Conservation (phyloP, 495 filamentous ascomycete genomes). For the Lindgomyces ingoldianus region DNA sequence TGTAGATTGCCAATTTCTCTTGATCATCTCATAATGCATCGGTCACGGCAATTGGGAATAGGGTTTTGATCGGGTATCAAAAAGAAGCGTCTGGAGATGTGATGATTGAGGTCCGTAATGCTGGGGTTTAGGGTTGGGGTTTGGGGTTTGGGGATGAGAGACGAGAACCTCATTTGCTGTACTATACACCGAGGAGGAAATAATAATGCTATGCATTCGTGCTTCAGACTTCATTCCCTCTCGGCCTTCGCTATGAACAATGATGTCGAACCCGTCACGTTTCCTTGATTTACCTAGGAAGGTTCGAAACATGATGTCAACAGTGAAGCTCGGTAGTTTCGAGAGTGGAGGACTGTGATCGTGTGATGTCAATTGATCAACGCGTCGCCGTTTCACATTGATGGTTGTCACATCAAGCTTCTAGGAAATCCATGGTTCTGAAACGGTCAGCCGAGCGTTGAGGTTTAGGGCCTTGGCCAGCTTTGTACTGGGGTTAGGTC, state of each 20-base stretch:
- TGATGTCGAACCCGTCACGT: no score
- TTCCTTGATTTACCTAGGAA: no score
- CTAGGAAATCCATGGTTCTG: not conserved
- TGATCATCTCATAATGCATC: not conserved
- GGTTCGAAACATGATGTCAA: no score
- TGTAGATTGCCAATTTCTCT: constrained; percentile 21
- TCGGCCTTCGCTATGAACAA: no score
- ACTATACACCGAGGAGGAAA: not conserved
- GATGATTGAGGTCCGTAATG: not conserved
- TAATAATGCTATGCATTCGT: no score
- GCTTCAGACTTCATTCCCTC: no score
- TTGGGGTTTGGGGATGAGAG: not conserved
- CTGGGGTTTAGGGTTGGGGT: not conserved
- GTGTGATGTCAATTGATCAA: no score
- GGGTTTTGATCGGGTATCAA: not conserved
- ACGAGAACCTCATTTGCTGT: constrained; percentile 11
- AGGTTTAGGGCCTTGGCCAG: not conserved
- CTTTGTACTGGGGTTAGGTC: no score
- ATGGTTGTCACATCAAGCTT: constrained; percentile 3
- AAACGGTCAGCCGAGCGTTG: not conserved
- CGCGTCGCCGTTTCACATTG: constrained; percentile 5
- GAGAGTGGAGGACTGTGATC: no score
- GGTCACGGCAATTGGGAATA: not conserved
- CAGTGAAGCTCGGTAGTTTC: no score
- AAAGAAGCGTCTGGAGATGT: not conserved